phyloP scores from a whole-genome alignment of 1,284 basidiomycete genomes.

The Trichosporon coremiiforme region DNA sequence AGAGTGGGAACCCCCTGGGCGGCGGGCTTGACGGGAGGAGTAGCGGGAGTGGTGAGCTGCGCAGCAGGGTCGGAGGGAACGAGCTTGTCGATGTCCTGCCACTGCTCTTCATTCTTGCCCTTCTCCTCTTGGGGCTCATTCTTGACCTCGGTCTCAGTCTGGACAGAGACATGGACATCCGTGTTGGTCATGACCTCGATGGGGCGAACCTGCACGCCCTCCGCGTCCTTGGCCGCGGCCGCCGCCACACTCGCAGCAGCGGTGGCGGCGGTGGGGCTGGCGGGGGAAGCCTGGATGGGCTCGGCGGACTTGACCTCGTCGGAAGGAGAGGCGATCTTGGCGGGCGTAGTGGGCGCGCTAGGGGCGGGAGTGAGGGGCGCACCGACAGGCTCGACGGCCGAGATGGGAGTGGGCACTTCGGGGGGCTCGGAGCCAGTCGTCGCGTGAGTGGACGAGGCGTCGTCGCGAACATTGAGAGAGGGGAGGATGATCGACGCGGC shows the following conservation, averaged over 20 bases:
- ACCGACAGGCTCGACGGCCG: not conserved
- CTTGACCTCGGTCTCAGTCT: not conserved
- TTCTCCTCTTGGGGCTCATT: not conserved
- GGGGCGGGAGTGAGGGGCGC: not conserved
- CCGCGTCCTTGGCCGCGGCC: not conserved
- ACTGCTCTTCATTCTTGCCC: not conserved
- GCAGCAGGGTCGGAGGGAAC: not conserved
- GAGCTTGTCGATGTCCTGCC: not conserved
- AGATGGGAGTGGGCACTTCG: not conserved
- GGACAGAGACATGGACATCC: not conserved
- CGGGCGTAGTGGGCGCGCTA: not conserved
- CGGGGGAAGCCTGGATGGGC: not conserved
- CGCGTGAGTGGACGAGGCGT: not conserved
- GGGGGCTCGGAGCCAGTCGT: not conserved
- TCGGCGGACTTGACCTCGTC: not conserved
- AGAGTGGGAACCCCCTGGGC: no score
- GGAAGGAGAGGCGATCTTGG: not conserved
- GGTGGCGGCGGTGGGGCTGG: not conserved
- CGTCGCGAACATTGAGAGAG: not conserved
- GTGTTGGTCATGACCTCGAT: not conserved
- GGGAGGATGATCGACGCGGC: not conserved
- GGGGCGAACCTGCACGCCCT: not conserved
- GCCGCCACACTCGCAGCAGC: not conserved
- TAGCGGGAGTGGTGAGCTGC: not conserved
- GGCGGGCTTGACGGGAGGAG: no score